Evolutionary conservation across 2,329 filamentous ascomycete species (phyloP).

Genomic region (Aspergillus fructus): DNA sequence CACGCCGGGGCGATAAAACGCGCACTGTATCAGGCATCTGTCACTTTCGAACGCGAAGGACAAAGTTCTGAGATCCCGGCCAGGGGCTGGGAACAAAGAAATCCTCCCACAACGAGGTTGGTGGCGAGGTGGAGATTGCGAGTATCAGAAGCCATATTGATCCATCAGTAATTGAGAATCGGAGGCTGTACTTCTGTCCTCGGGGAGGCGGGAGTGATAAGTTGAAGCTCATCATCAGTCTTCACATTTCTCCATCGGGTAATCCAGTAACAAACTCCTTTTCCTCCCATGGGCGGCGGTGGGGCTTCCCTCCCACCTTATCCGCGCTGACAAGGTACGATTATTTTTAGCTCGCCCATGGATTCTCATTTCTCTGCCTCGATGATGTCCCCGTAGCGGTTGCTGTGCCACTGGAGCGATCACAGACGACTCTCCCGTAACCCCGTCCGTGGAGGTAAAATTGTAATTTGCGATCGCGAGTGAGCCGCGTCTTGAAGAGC

Average conservation of each 20-base stretch:
- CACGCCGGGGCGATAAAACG: constrained; percentile 1
- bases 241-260: background rate
- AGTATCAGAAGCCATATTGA: background rate
- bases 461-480: too few species aligned
- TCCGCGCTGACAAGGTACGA: background rate
- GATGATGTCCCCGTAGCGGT: background rate
- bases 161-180: background rate
- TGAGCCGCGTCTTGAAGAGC: too few species aligned
- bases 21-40: constrained; percentile 7
- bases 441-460: too few species aligned
- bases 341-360: constrained; percentile 2
- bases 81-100: background rate
- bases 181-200: background rate
- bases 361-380: background rate
- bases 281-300: constrained; percentile 15
- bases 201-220: background rate
- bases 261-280: constrained; percentile 8
- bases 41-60: background rate
- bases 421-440: too few species aligned
- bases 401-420: too few species aligned
- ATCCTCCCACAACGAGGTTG: background rate
- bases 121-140: background rate
- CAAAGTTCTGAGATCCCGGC: background rate
- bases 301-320: constrained; percentile 14
- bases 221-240: background rate